Evolutionary conservation across 2,329 filamentous ascomycete species (phyloP).

Genomic region (Ceratocystis alfenasii): DNA sequence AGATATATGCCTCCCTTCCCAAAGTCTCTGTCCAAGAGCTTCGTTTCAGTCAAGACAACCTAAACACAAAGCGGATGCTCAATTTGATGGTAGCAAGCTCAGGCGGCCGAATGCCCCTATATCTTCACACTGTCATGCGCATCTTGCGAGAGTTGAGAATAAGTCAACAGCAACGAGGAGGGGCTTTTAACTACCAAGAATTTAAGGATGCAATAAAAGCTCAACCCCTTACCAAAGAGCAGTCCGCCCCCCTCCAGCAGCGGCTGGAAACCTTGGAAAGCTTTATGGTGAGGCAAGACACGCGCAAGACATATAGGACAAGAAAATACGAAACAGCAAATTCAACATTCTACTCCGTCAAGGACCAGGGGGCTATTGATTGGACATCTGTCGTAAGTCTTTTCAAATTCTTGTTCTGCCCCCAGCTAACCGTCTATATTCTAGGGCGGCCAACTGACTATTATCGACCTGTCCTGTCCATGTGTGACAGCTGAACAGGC

Average conservation of each 20-base stretch:
- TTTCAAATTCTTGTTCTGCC: neutral
- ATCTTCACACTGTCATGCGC: neutral
- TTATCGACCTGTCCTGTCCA: neutral
- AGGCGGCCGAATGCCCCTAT: neutral
- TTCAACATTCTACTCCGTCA: neutral
- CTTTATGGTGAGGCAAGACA: neutral
- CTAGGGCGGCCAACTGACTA: neutral
- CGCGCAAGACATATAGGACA: accelerated
- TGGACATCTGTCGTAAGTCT: neutral
- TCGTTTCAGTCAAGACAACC: neutral
- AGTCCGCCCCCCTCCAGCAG: neutral
- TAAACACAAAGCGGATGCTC: neutral
- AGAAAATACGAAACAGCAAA: neutral
- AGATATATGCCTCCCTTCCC: neutral
- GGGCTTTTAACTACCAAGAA: neutral
- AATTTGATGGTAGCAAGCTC: neutral
- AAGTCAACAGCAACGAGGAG: neutral
- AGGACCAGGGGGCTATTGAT: neutral
- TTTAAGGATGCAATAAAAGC: neutral
- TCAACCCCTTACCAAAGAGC: neutral
- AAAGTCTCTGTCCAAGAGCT: neutral
- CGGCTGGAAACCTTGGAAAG: neutral
- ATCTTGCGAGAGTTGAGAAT: neutral
- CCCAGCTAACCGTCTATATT: neutral
- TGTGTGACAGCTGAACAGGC: neutral